Evolutionary conservation across 1,139 yeast genomes (phyloP), one percentile per base, ranked within the genome.

Genomic region (Yamadazyma trypodendri): DNA sequence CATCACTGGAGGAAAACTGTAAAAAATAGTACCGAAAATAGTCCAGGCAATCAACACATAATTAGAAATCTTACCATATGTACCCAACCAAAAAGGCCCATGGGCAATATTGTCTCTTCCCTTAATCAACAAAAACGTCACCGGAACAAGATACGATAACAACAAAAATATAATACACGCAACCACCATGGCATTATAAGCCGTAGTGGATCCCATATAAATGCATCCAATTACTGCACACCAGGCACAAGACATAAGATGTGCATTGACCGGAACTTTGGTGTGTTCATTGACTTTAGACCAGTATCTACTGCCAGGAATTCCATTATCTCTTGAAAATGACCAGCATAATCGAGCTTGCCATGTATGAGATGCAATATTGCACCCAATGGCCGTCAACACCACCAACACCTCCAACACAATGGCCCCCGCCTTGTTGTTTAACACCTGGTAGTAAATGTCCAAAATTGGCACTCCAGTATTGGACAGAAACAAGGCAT

Each of bases 291-390:
- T 56, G 18, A 68, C 56, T 36, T 56, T 41, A 4, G 63, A 44
- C 68, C 65, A 67, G 40, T 55, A 60, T 31, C 54, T 47, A 4
- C 72, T 64, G 4, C 63, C 67, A 2, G 71, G 70, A 40, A 68
- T 57, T 1, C 74, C 74, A 32, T 65, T 61, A 61, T 84, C 90
- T 59, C 90, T 77, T 13, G 88, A 72, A 56, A 83, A 84, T 7
- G 89, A 81, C 90, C 90, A 84, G 51, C 85, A 76, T 48, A 82
- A 63, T 56, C 88, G 69, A 32, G 87, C 81, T 62, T 79, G 85
- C 86, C 88, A 81, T 3, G 90, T 82, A 52, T 83, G 89, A 40
- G 83, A 74, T 6, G 85, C 75, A 45, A 82, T 79, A 42, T 79
- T 79, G 57, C 89, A 83, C 28, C 88, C 87, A 51, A 77, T 65